phyloP scores from a whole-genome alignment of 257 asterid genomes.

The Solanum clarkiae region DNA sequence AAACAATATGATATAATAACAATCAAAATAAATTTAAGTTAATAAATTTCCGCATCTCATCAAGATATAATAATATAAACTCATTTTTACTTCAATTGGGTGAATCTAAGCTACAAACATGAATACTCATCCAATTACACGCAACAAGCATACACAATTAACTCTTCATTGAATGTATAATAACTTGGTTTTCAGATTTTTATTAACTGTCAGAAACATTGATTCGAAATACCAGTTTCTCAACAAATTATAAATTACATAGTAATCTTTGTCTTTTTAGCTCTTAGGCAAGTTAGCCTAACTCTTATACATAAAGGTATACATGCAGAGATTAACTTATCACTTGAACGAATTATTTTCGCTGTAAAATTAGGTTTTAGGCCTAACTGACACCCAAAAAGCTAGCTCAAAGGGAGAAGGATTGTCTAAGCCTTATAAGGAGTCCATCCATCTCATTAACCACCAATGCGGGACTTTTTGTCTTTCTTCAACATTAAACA shows the following conservation, averaged over 20 bases:
- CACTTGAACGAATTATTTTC: background rate
- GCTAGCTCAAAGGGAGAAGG: too few relatives aligned
- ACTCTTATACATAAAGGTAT: background rate
- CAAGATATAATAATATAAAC: background rate
- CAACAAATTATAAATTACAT: background rate
- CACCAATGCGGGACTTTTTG: too few relatives aligned
- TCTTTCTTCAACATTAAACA: background rate
- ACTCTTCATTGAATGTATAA: background rate
- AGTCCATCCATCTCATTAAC: too few relatives aligned
- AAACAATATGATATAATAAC: too few relatives aligned
- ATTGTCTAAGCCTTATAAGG: too few relatives aligned
- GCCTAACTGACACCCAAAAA: too few relatives aligned
- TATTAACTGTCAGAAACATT: background rate
- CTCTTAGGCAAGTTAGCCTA: background rate
- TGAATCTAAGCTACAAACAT: background rate
- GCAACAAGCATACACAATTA: background rate
- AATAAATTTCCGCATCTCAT: constrained; percentile 62
- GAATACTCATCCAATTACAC: background rate
- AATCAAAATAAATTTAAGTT: constrained; percentile 18
- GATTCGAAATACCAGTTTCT: background rate
- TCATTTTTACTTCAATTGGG: background rate
- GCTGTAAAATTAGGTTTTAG: too few relatives aligned
- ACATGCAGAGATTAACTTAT: background rate
- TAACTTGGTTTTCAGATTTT: background rate
- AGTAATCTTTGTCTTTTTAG: background rate